phyloP scores from a whole-genome alignment of 768 basidiomycete genomes.

The Pilatotrama ljubarskyi region DNA sequence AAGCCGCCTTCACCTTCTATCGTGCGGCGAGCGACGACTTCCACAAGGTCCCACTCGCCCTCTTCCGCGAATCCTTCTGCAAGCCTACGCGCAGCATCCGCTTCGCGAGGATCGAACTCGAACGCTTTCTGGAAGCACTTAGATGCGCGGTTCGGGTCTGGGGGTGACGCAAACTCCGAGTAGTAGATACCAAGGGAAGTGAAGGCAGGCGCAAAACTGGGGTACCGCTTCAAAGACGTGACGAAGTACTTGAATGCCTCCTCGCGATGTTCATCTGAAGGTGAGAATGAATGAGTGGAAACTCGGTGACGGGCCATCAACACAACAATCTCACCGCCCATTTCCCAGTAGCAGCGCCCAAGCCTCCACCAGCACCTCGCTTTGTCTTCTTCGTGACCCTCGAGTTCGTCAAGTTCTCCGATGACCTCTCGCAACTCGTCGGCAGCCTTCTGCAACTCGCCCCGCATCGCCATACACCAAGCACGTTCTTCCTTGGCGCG shows the following conservation, averaged over 20 bases:
- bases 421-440: slow-evolving; percentile 51
- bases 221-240: slow-evolving; percentile 68
- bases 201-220: slow-evolving; percentile 86
- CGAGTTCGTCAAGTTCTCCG: slow-evolving; percentile 42
- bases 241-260: slow-evolving; percentile 82
- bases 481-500: slow-evolving; percentile 80
- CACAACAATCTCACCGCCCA: slow-evolving; percentile 52
- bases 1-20: slow-evolving; percentile 91
- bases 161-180: slow-evolving; percentile 62
- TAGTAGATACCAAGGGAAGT: slow-evolving; percentile 94
- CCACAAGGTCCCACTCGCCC: slow-evolving; percentile 93
- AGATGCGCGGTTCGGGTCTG: slow-evolving; percentile 81
- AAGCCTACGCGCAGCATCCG: slow-evolving; percentile 77
- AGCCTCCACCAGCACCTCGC: slow-evolving; percentile 86
- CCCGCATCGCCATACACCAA: slow-evolving; percentile 75
- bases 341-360: slow-evolving; percentile 73
- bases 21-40: slow-evolving; percentile 88
- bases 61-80: slow-evolving; percentile 92
- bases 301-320: too few relatives aligned
- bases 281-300: neutral
- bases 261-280: slow-evolving; percentile 49
- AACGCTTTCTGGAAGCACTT: slow-evolving; percentile 99
- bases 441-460: slow-evolving; percentile 47
- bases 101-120: slow-evolving; percentile 90
- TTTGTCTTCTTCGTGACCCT: slow-evolving; percentile 54